These are phyloP conservation scores for Fistulifera pelliculosa DNA, from an alignment of 108 stramenopile genomes.

Conservation along the genomic window DNA sequence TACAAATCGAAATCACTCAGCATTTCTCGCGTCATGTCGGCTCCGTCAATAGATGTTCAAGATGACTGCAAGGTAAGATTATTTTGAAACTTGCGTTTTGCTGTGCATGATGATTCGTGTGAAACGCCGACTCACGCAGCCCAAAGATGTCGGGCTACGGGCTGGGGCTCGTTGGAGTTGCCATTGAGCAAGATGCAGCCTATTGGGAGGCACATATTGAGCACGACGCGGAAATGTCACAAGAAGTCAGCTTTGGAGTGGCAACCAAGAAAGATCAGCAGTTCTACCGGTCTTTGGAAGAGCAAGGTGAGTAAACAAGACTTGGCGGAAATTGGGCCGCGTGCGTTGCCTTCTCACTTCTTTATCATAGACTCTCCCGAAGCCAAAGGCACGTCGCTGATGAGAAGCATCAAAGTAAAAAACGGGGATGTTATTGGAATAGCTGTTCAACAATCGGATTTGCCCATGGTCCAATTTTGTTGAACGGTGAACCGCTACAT, in stretches of 20 bases:
- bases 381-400: slow-evolving; percentile 50
- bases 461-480: slow-evolving; percentile 81
- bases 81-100: not conserved
- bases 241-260: slow-evolving; percentile 68
- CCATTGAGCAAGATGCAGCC: slow-evolving; percentile 81
- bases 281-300: slow-evolving; percentile 49
- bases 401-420: slow-evolving; percentile 50
- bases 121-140: not conserved
- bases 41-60: slow-evolving; percentile 39
- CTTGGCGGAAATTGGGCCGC: too few relatives aligned
- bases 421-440: slow-evolving; percentile 70
- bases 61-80: slow-evolving; percentile 7
- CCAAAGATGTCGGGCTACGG: slow-evolving; percentile 48
- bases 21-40: slow-evolving; percentile 39
- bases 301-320: slow-evolving; percentile 38
- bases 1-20: slow-evolving; percentile 22
- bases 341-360: too few relatives aligned
- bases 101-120: not conserved
- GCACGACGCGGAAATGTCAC: slow-evolving; percentile 7
- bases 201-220: slow-evolving; percentile 81
- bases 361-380: not conserved
- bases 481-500: slow-evolving; percentile 69
- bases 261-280: slow-evolving; percentile 57
- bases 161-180: slow-evolving; percentile 47
- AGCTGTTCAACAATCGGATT: slow-evolving; percentile 73